Percentiles rank a stretch among this genome's conserved stretches.
phyloP scores from a whole-genome alignment of 2,329 filamentous ascomycete species.

The Mycosphaerelloides madeirae region DNA sequence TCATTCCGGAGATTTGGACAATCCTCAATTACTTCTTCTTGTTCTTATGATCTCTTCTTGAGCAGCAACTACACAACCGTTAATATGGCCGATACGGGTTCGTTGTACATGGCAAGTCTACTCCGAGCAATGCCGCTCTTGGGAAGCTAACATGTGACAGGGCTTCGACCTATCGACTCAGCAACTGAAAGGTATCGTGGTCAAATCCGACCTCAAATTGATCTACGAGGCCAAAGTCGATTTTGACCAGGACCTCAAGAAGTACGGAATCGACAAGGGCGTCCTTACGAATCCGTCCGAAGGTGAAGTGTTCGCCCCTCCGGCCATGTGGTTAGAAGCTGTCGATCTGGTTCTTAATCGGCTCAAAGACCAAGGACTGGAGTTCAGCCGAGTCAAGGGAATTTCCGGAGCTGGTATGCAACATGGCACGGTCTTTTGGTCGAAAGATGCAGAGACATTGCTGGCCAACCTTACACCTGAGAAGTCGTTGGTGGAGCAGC shows the following conservation, averaged over 20 bases:
- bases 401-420: constrained; percentile 93
- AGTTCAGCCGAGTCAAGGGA: constrained; percentile 70
- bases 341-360: constrained; percentile 77
- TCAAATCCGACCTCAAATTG: constrained; percentile 76
- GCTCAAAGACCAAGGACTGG: constrained; percentile 63
- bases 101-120: neutral
- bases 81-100: too few species aligned
- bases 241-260: constrained; percentile 78
- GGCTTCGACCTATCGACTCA: constrained; percentile 97
- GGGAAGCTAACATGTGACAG: constrained; percentile 5
- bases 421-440: constrained; percentile 97
- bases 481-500: constrained; percentile 65
- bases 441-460: constrained; percentile 59
- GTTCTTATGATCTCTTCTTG: too few species aligned
- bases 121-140: constrained; percentile 5
- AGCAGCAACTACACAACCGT: too few species aligned
- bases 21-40: too few species aligned
- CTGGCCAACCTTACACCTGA: constrained; percentile 58
- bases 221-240: constrained; percentile 85
- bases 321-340: constrained; percentile 91
- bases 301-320: constrained; percentile 86
- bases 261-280: constrained; percentile 73
- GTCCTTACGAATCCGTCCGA: constrained; percentile 77
- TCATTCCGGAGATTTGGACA: too few species aligned
- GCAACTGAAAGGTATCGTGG: constrained; percentile 91